Percentiles rank a stretch among this genome's conserved stretches.
phyloP scores from a whole-genome alignment of 1,284 basidiomycete species.

The Tylopilus orsonianus region DNA sequence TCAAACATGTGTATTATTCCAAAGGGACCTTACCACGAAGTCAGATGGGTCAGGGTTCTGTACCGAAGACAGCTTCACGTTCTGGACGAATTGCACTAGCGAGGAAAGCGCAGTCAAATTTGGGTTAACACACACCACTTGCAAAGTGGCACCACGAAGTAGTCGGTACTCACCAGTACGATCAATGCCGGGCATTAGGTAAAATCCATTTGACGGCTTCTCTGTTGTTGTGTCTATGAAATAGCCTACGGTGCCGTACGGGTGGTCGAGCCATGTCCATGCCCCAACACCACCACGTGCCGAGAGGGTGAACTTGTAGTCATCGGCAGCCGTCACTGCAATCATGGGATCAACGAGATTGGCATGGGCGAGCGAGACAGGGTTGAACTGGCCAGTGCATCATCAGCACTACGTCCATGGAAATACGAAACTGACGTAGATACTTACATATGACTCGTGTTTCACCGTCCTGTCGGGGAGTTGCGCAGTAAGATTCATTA shows the following conservation, averaged over 20 bases:
- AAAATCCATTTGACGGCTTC: conserved; percentile 51
- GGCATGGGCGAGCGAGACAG: conserved; percentile 46
- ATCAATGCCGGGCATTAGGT: conserved; percentile 48
- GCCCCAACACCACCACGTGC: conserved; percentile 53
- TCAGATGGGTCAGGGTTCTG: conserved; percentile 40
- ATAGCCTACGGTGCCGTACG: conserved; percentile 50
- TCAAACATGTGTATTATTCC: conserved; percentile 53
- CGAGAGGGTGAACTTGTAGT: conserved; percentile 52
- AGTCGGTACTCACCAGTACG: conserved; percentile 49
- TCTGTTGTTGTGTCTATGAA: conserved; percentile 48
- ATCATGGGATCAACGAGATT: conserved; percentile 50
- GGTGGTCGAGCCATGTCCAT: conserved; percentile 63
- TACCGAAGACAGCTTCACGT: conserved; percentile 39
- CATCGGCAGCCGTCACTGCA: conserved; percentile 30
- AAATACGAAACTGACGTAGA: not conserved
- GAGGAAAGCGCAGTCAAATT: not conserved
- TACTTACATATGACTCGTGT: conserved; percentile 53
- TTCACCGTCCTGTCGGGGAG: conserved; percentile 44
- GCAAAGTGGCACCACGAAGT: not conserved
- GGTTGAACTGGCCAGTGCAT: conserved; percentile 47
- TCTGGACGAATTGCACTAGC: conserved; percentile 48
- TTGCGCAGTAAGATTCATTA: conserved; percentile 49
- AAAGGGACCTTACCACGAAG: conserved; percentile 55
- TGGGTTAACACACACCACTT: not conserved
- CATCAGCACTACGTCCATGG: not conserved